phyloP scores from a whole-genome alignment of 2,329 filamentous ascomycete species.

The Byssochlamys sp. region DNA sequence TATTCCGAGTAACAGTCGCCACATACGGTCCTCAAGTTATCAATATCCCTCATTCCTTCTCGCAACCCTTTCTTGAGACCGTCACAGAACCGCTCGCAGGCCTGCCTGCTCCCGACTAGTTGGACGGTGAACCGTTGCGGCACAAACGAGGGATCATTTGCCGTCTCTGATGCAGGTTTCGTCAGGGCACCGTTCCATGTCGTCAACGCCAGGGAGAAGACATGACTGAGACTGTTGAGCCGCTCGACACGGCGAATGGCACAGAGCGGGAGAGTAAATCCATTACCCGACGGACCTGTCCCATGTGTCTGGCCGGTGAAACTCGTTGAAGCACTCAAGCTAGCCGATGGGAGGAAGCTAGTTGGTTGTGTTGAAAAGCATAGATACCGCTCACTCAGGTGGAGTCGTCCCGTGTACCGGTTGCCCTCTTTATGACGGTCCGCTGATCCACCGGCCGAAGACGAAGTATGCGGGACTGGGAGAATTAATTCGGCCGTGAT shows the following conservation, averaged over 20 bases:
- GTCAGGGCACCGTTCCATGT: conserved; percentile 71
- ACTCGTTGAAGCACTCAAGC: conserved; percentile 64
- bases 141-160: conserved; percentile 47
- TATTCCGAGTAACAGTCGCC: conserved; percentile 87
- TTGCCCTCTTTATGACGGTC: conserved; percentile 59
- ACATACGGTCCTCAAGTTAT: conserved; percentile 70
- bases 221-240: conserved; percentile 80
- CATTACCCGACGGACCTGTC: conserved; percentile 84
- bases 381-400: conserved; percentile 86
- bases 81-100: conserved; percentile 93
- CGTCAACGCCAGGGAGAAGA: conserved; percentile 86
- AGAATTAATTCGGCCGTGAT: conserved; percentile 94
- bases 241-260: conserved; percentile 86
- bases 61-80: conserved; percentile 82
- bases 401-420: conserved; percentile 84
- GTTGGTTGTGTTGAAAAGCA: conserved; percentile 93
- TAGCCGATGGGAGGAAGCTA: conserved; percentile 74
- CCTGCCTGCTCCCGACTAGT: conserved; percentile 75
- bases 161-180: conserved; percentile 38
- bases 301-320: conserved; percentile 92
- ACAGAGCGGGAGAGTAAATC: conserved; percentile 87
- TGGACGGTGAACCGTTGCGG: conserved; percentile 88
- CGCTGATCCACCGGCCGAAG: conserved; percentile 44
- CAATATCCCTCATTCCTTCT: conserved; percentile 77
- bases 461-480: conserved; percentile 54